Percentiles rank a stretch among this genome's conserved stretches.
Conservation (phyloP, 2,329 filamentous ascomycete genomes). For the Penicillium concentricum region DNA sequence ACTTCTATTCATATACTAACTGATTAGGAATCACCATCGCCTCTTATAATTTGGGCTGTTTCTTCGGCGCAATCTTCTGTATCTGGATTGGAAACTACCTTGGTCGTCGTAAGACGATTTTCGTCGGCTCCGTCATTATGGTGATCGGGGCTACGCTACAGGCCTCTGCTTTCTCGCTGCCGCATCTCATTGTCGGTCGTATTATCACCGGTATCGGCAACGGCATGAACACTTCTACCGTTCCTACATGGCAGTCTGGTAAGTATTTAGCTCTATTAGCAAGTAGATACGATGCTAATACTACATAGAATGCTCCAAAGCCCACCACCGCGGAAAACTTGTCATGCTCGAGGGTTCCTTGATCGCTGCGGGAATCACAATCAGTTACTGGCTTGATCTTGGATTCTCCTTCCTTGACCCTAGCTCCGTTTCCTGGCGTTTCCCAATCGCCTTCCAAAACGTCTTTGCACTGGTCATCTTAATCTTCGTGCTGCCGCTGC, state of each 20-base stretch:
- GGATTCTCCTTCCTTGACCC: constrained; percentile 53
- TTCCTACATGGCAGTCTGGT: constrained; percentile 51
- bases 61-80: constrained; percentile 50
- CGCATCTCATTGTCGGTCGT: constrained; percentile 53
- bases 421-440: constrained; percentile 49
- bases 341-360: constrained; percentile 52
- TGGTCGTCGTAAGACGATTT: constrained; percentile 53
- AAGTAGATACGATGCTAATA: not conserved
- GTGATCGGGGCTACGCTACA: constrained; percentile 52
- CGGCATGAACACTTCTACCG: constrained; percentile 53
- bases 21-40: constrained; percentile 41
- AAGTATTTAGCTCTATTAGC: not conserved
- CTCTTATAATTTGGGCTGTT: constrained; percentile 51
- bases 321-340: constrained; percentile 49
- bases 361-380: constrained; percentile 49
- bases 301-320: constrained; percentile 44
- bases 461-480: constrained; percentile 53
- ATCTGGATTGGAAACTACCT: constrained; percentile 54
- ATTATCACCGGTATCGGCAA: constrained; percentile 55
- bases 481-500: constrained; percentile 46
- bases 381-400: constrained; percentile 51
- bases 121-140: constrained; percentile 51
- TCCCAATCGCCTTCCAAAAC: constrained; percentile 57
- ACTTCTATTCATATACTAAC: not conserved
- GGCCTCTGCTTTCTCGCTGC: constrained; percentile 46